A percentile compares a stretch with the other conserved stretches of the same genome.
These are phyloP conservation scores for Echinochloa phyllopogon DNA, from an alignment of 176 grass and related monocot genomes.

Conservation along the genomic window DNA sequence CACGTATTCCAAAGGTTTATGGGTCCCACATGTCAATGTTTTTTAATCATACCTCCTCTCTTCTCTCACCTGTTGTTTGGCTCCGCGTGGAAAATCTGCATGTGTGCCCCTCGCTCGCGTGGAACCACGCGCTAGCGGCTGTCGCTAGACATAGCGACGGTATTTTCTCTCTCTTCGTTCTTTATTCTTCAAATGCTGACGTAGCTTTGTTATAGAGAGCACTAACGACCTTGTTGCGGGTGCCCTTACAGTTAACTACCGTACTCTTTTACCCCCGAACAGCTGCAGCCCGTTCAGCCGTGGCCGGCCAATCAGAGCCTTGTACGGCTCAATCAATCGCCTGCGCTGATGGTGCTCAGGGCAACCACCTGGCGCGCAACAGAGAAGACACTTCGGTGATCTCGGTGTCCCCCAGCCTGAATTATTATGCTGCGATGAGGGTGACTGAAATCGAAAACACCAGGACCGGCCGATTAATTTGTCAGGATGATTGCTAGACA, in stretches of 20 bases:
- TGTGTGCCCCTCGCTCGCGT: too few species aligned
- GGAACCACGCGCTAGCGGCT: too few species aligned
- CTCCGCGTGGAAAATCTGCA: too few species aligned
- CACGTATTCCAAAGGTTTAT: too few species aligned
- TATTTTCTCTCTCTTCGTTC: too few species aligned
- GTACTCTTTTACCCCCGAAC: background rate
- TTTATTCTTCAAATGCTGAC: too few species aligned
- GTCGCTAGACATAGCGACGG: too few species aligned
- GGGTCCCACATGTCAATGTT: too few species aligned
- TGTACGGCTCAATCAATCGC: constrained; percentile 37
- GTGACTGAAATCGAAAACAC: constrained; percentile 1
- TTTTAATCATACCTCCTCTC: too few species aligned
- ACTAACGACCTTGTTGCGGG: too few species aligned
- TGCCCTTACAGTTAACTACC: constrained; percentile 10
- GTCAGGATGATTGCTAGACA: constrained; percentile 25
- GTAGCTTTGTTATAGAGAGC: too few species aligned
- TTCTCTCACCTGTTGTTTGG: too few species aligned
- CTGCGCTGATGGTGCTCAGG: background rate
- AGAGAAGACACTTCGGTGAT: background rate
- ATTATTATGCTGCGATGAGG: constrained; percentile 16
- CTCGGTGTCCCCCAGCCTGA: background rate
- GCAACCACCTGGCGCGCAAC: constrained; percentile 31
- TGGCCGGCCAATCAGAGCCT: background rate
- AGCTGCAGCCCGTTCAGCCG: background rate
- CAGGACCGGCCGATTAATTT: background rate